Percentiles rank a stretch among this genome's conserved stretches.
Evolutionary conservation across 2,329 filamentous ascomycete species (phyloP).

Genomic region (Beauveria pseudobassiana): DNA sequence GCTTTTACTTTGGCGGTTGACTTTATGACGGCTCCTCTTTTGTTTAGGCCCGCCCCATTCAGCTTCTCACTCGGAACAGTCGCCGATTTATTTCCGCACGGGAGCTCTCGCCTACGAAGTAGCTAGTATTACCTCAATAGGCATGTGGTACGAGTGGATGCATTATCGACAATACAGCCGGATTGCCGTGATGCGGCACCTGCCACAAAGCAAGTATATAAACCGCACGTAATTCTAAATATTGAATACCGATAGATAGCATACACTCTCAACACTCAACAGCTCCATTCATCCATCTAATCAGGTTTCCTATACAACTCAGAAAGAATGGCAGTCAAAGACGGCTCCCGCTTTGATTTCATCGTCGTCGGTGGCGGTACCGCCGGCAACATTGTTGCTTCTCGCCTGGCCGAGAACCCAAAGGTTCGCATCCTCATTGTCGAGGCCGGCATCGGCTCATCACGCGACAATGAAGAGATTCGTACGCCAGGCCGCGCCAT

Average conservation of each 20-base stretch:
- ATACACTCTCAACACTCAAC: too few relatives aligned
- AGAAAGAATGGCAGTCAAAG: background rate
- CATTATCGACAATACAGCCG: background rate
- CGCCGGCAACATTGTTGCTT: conserved; percentile 28
- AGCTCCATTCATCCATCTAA: background rate
- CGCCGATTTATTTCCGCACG: background rate
- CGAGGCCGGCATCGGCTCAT: conserved; percentile 41
- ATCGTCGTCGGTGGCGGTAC: conserved; percentile 29
- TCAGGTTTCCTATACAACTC: background rate
- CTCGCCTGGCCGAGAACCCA: conserved; percentile 28
- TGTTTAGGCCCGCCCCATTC: background rate
- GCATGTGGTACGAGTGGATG: background rate
- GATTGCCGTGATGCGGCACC: background rate
- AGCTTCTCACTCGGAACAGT: background rate
- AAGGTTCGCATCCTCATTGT: conserved; percentile 36
- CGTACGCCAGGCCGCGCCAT: conserved; percentile 46
- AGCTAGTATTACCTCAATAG: background rate
- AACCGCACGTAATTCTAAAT: background rate
- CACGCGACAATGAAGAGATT: conserved; percentile 42
- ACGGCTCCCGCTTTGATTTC: conserved; percentile 19
- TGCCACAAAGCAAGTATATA: background rate
- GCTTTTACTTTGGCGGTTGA: too few relatives aligned
- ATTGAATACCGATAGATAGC: too few relatives aligned
- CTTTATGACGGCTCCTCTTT: background rate
- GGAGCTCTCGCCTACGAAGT: background rate